Base-by-base conservation (phyloP, 768 basidiomycete species). In the Boletales sp. region DNA sequence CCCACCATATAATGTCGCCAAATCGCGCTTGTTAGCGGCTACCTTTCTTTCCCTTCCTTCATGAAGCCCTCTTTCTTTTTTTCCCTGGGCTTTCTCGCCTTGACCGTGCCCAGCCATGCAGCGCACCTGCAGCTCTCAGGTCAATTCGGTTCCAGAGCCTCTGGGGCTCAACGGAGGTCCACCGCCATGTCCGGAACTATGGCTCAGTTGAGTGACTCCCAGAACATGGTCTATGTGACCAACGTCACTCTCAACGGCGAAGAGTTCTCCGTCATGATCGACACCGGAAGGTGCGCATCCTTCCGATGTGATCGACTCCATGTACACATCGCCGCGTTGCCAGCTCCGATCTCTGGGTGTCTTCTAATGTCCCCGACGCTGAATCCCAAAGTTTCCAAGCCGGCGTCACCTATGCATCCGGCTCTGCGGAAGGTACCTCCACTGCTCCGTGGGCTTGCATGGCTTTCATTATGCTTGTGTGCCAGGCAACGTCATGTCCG, bases 331-430 rank as follows among this genome's bases (percentile, higher is more conserved):
- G 68, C 19, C 12, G 15, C 34, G 3, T 28, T 28, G 25, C 35
- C 44, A 87, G 84, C 52, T 84, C 84, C 14, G 86, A 87, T 60
- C 64, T 86, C 8, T 85, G 80, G 77, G 76, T 86, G 6, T 74
- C 77, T 10, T 72, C 74, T 30, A 50, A 50, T 45, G 74, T 83
- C 8, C 65, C 68, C 11, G 62, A 62, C 34, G 74, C 73, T 32
- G 69, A 56, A 15, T 56, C 66, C 21, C 73, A 77, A 34, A 74
- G 72, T 3, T 63, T 60, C 44, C 67, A 66, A 8, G 63, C 72
- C 17, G 59, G 59, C 14, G 74, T 84, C 17, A 58, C 64, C 8
- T 86, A 86, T 67, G 84, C 81, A 14, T 71, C 78, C 14, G 82
- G 81, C 31, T 62, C 64, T 2, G 78, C 79, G 4, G 49, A 69